phyloP scores from a whole-genome alignment of 1,284 basidiomycete species.

The Trametes pubescens region DNA sequence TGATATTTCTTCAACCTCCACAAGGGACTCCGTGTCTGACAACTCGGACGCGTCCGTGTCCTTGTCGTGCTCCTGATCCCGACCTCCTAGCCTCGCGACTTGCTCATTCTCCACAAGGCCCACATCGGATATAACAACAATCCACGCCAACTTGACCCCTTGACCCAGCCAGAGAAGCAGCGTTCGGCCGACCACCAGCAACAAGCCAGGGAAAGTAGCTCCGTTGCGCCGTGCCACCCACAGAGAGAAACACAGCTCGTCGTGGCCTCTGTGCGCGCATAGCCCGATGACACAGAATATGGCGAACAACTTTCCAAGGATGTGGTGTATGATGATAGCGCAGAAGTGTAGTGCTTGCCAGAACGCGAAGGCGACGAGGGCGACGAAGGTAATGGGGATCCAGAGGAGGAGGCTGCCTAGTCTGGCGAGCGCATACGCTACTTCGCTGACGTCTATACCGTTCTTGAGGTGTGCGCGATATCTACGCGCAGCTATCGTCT shows the following conservation, averaged over 20 bases:
- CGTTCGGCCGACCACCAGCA: neutral
- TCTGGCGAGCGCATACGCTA: neutral
- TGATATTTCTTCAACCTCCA: too few relatives aligned
- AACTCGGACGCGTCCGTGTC: too few relatives aligned
- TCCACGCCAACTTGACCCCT: neutral
- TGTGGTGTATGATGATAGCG: neutral
- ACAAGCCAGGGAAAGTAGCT: neutral
- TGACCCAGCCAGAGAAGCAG: neutral
- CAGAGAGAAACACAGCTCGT: neutral
- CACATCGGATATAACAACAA: neutral
- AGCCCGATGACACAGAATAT: neutral
- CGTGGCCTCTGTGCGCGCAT: too few relatives aligned
- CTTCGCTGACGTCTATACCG: neutral
- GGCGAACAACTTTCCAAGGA: neutral
- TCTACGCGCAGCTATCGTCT: constrained; percentile 15
- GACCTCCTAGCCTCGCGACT: neutral
- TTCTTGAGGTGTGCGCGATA: constrained; percentile 3
- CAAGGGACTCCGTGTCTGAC: too few relatives aligned
- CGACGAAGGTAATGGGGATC: constrained; percentile 4
- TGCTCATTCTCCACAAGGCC: neutral
- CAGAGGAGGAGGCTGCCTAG: neutral
- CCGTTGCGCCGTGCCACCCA: neutral
- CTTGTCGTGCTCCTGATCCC: too few relatives aligned
- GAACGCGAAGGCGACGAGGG: neutral
- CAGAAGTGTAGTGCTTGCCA: neutral